These are phyloP conservation scores for Hypoxylon sp. DNA, from an alignment of 2,329 filamentous ascomycete genomes.

Conservation along the genomic window DNA sequence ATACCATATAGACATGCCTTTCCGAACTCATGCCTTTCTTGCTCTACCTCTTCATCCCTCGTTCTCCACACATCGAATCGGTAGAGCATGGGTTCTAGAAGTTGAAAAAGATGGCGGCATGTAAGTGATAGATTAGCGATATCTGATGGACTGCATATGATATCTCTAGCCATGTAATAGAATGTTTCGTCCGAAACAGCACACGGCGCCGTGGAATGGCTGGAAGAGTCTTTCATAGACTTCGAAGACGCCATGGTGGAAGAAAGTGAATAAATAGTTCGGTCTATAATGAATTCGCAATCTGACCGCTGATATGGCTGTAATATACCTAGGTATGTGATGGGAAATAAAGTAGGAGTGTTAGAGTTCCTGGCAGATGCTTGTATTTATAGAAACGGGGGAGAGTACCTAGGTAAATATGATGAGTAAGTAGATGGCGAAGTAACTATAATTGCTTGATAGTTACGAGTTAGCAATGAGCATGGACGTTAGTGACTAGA, in stretches of 20 bases:
- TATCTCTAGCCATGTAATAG: conserved; percentile 3
- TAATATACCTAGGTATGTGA: neutral
- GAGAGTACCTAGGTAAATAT: too few species aligned
- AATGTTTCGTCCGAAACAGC: conserved; percentile 3
- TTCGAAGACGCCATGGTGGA: neutral
- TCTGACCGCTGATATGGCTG: neutral
- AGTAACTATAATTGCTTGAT: too few species aligned
- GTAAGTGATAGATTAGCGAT: conserved; percentile 18
- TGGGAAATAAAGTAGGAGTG: neutral
- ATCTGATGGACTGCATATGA: neutral
- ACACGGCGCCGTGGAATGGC: neutral
- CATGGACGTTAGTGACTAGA: too few species aligned
- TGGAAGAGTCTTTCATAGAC: neutral
- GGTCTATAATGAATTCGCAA: neutral
- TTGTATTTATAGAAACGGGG: neutral
- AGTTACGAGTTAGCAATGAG: too few species aligned
- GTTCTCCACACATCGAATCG: conserved; percentile 6
- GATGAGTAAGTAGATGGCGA: too few species aligned
- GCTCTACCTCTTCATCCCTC: neutral
- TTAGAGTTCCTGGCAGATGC: neutral
- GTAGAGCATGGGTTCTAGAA: conserved; percentile 17
- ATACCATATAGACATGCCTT: neutral
- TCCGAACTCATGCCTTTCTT: neutral
- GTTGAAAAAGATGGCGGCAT: conserved; percentile 1
- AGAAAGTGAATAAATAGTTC: neutral